Evolutionary conservation across 345 rosid species (phyloP), one percentile per base, ranked within the genome.

Genomic region (Camelina laxa): DNA sequence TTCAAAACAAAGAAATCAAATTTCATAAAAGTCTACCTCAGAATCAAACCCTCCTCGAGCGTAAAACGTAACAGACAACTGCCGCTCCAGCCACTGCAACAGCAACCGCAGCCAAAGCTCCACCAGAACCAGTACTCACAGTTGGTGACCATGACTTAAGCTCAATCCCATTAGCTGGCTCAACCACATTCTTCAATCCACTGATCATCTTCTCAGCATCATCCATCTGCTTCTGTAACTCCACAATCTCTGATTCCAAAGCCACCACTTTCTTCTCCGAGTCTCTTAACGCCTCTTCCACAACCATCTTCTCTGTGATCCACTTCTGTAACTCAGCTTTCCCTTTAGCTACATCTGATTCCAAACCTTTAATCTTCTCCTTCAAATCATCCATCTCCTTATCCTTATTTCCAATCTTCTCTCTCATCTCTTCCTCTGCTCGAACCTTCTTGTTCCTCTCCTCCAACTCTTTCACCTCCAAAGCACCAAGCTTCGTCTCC

Each of bases 341-440:
- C 20, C 72, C 75, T 59, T 65, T 58, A 0, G 9, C 79, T 2
- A 83, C 64, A 73, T 61, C 77, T 0, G 77, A 51, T 81, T 84
- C 89, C 79, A 88, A 72, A 20, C 68, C 78, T 42, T 77, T 81
- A 1, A 84, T 59, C 70, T 79, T 82, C 79, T 72, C 75, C 80
- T 71, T 83, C 53, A 79, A 79, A 2, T 39, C 82, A 48, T 17
- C 27, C 1, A 89, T 13, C 77, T 83, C 86, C 64, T 66, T 84
- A 41, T 87, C 93, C 67, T 84, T 89, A 71, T 67, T 88, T 4
- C 27, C 82, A 6, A 87, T 22, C 65, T 48, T 85, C 11, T 81
- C 95, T 55, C 83, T 82, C 87, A 82, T 82, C 63, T 87, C 96
- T 79, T 81, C 89, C 84, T 88, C 96, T 11, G 78, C 70, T 70